Base-by-base conservation (phyloP, 805 yeast species). In the Candida gorgasii region DNA sequence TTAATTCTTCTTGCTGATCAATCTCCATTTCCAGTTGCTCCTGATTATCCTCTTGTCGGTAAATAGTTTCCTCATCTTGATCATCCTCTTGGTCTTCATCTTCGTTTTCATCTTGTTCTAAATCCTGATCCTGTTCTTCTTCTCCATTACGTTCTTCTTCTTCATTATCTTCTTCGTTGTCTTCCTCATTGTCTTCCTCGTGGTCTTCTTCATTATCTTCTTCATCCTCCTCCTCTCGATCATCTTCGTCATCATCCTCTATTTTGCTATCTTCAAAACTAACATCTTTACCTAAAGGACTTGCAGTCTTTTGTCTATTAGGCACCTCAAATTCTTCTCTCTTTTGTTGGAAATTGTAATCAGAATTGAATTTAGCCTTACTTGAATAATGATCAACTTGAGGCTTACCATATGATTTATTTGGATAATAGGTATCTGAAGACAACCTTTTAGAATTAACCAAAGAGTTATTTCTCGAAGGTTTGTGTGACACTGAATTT, bases 121-220 rank as follows among this genome's bases (percentile, higher is more conserved):
- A n/a, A n/a, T 48, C 47, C 16, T 45, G 40, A 16, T 36, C 36
- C 11, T 36, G 13, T 3, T 23, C 20, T 16, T 24, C 23, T 7
- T 15, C 20, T 2, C 19, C 26, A 9, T 32, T 17, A 39, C 39
- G 26, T 29, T 42, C 41, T 17, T 45, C 42, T 16, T 35, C 36
- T 13, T 29, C 18, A 2, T 34, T 16, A 12, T 29, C 26, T 4
- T 17, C 14, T 2, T 40, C 26, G 13, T 34, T 17, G 36, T 40
- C 17, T 20, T 41, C 42, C 19, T 37, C 40, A 40, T 44, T 45
- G 27, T 36, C 50, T 28, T 55, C 47, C 26, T 59, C 54, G 35
- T 53, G 55, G 29, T 46, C 79, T 58, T 27, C 19, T 76, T 78
- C 39, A 62, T 69, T 27, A 78, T 64, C 33, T 79, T 77, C 31